phyloP scores from a whole-genome alignment of 805 yeast species.

The Saccharomycopsis olivae region DNA sequence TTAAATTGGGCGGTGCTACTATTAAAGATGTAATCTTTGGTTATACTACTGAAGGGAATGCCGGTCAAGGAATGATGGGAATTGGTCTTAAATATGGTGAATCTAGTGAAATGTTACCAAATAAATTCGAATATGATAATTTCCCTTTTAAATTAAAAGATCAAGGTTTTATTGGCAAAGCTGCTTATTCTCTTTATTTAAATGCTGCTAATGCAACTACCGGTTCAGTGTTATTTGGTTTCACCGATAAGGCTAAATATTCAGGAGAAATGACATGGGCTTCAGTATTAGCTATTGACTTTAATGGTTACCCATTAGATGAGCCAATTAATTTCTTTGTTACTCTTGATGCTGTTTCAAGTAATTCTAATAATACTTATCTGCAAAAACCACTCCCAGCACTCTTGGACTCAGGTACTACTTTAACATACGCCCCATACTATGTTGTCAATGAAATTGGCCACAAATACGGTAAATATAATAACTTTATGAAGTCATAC shows the following conservation, averaged over 20 bases:
- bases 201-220: conserved; percentile 30
- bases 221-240: conserved; percentile 62
- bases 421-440: conserved; percentile 38
- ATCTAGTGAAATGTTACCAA: conserved; percentile 28
- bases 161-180: conserved; percentile 44
- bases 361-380: conserved; percentile 1
- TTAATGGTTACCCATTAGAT: conserved; percentile 4
- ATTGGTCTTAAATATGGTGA: conserved; percentile 65
- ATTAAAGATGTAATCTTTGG: conserved; percentile 11
- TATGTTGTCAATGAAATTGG: conserved; percentile 23
- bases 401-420: conserved; percentile 49
- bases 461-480: conserved; percentile 14
- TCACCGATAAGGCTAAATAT: conserved; percentile 54
- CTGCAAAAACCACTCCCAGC: conserved; percentile 26
- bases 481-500: conserved; percentile 10
- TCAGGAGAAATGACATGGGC: conserved; percentile 32
- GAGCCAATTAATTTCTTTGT: conserved; percentile 7
- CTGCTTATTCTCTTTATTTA: conserved; percentile 54
- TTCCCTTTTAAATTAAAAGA: conserved; percentile 51
- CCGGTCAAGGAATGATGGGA: conserved; percentile 51
- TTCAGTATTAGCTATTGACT: conserved; percentile 6
- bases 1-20: conserved; percentile 13
- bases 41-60: conserved; percentile 9
- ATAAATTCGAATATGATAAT: conserved; percentile 44
- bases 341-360: conserved; percentile 1